Evolutionary conservation across 257 asterid genomes (phyloP).

Genomic region (Solanum infundibuliforme): DNA sequence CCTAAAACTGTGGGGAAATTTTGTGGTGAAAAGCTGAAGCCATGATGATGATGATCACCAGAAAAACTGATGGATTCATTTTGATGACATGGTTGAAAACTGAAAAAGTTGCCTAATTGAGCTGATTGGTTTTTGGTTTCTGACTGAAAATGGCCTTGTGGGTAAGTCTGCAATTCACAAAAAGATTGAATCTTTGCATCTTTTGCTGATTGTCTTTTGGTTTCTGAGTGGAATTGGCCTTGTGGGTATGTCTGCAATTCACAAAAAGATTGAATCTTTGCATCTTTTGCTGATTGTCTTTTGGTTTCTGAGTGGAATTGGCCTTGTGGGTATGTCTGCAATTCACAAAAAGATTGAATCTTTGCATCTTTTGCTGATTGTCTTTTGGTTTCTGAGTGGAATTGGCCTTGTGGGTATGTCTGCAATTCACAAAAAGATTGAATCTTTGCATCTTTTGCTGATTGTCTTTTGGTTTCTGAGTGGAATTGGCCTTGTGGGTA

Average conservation of each 20-base stretch:
- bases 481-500: too few relatives aligned
- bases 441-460: too few relatives aligned
- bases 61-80: neutral
- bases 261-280: neutral
- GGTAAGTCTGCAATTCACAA: neutral
- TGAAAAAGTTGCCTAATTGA: neutral
- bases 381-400: too few relatives aligned
- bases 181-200: neutral
- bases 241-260: neutral
- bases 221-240: neutral
- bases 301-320: too few relatives aligned
- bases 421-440: too few relatives aligned
- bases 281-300: too few relatives aligned
- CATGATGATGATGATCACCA: neutral
- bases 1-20: conserved; percentile 10
- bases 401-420: too few relatives aligned
- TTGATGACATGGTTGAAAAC: neutral
- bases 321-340: too few relatives aligned
- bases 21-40: neutral
- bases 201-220: neutral
- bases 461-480: too few relatives aligned
- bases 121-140: neutral
- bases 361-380: too few relatives aligned
- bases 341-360: too few relatives aligned
- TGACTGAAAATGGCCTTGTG: neutral